Base-by-base conservation (phyloP, 2,329 filamentous ascomycete species). In the Alternaria sp. region DNA sequence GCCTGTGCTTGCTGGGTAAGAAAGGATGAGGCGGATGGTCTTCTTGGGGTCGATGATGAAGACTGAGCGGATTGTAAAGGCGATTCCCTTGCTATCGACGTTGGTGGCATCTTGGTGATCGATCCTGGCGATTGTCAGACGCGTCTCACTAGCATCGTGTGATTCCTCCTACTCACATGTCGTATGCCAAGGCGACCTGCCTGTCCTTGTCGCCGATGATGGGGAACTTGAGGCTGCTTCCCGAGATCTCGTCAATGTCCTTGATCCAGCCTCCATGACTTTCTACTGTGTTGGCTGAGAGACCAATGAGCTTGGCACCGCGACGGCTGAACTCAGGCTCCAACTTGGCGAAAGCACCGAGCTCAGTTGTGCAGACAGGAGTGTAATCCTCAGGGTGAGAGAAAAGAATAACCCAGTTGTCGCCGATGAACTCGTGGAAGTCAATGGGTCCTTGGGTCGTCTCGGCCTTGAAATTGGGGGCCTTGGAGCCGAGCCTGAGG, bases 321-420 rank as follows among this genome's bases (percentile, higher is more conserved):
- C 87, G 85, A 79, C 85, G 87, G 73, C 82, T 83, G 81, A 89
- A 88, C 77, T 88, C 86, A 18, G 85, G 85, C 80, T 88, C 86
- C 67, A 88, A 83, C 78, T 87, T 87, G 41, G 86, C 85, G 74
- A 88, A 88, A 36, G 86, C 86, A 62, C 86, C 87, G 51, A 88
- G 82, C 79, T 88, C 86, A 52, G 86, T 89, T 58, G 87, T 88
- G 82, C 87, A 87, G 64, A 87, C 84, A 49, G 84, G 84, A 7
- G 85, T 87, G 80, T 85, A 86, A 76, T 85, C 83, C 70, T 84
- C 88, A 43, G 89, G 88, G 81, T 91, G 88, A 44, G 88, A 90
- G 84, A 91, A 91, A 68, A 91, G 84, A 64, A 91, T 83, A 62
- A 88, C 86, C 88, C 88, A 91, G 70, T 84, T 87, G 81, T 89